Conservation (phyloP, 2,329 filamentous ascomycete genomes). For the Triangularia setosa region DNA sequence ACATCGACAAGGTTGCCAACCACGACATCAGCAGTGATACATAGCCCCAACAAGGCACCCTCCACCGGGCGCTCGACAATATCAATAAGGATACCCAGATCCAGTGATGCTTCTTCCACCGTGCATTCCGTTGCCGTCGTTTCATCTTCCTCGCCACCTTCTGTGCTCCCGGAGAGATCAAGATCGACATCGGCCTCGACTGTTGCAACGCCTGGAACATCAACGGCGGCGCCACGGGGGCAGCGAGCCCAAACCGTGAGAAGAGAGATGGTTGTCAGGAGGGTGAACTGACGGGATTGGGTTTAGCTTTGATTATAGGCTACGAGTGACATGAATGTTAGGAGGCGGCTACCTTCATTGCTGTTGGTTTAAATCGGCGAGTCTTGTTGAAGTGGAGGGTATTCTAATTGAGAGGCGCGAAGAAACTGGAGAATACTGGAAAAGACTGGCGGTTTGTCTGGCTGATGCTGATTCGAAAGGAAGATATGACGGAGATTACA, state of each 20-base stretch:
- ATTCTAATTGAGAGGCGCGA: too few species aligned
- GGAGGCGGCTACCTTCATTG: not conserved
- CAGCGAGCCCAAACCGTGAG: not conserved
- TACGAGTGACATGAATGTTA: not conserved
- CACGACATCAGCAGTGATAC: too few species aligned
- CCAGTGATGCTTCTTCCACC: not conserved
- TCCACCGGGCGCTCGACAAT: too few species aligned
- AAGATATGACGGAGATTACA: not conserved
- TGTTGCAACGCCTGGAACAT: too few species aligned
- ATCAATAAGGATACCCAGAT: not conserved
- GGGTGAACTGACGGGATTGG: not conserved
- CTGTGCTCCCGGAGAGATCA: too few species aligned
- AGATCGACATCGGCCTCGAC: too few species aligned
- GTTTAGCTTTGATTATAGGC: not conserved
- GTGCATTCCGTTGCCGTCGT: not conserved
- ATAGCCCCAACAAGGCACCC: too few species aligned
- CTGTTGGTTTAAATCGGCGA: not conserved
- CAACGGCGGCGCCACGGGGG: not conserved
- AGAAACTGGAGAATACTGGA: too few species aligned
- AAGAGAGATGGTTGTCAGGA: not conserved
- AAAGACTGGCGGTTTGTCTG: too few species aligned
- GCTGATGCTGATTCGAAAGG: not conserved
- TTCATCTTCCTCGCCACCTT: not conserved
- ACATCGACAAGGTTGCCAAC: too few species aligned
- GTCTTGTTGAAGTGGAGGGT: too few species aligned